Conservation (phyloP, 768 basidiomycete genomes). For the Tulasnella sp. region DNA sequence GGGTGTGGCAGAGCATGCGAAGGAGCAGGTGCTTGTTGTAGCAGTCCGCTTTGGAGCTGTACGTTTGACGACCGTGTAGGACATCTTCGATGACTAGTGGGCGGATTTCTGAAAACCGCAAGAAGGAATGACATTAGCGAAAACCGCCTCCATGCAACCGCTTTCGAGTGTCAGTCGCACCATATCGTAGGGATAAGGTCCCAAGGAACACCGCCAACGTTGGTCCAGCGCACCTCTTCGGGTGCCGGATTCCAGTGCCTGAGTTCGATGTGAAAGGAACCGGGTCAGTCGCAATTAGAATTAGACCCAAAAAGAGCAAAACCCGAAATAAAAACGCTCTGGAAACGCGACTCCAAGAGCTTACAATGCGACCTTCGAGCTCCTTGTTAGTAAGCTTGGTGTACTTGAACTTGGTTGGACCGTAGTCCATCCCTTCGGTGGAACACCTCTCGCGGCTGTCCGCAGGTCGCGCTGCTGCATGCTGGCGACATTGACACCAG, state of each 20-base stretch:
- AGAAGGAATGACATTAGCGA: not conserved
- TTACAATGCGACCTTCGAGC: constrained; percentile 21
- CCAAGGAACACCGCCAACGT: constrained; percentile 32
- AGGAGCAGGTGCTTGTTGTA: constrained; percentile 62
- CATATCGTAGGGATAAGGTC: constrained; percentile 30
- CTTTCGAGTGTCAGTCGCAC: not conserved
- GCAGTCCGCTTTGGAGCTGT: constrained; percentile 39
- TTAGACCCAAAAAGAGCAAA: not conserved
- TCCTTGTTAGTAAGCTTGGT: constrained; percentile 5
- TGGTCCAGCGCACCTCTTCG: constrained; percentile 34
- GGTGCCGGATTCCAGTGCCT: constrained; percentile 14
- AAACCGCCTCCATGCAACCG: not conserved
- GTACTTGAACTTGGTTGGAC: not conserved
- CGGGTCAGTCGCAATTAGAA: not conserved
- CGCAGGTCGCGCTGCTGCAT: constrained; percentile 23
- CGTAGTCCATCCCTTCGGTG: constrained; percentile 33
- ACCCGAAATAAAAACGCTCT: not conserved
- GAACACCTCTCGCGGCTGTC: constrained; percentile 28
- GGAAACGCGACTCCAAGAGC: constrained; percentile 7
- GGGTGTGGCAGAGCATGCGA: constrained; percentile 65
- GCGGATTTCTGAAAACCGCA: constrained; percentile 37
- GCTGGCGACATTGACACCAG: constrained; percentile 26
- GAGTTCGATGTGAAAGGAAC: not conserved
- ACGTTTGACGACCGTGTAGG: constrained; percentile 38
- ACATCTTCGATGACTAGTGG: constrained; percentile 42